Evolutionary conservation across 306 rosid species (phyloP).

Genomic region (Trifolium pratense): DNA sequence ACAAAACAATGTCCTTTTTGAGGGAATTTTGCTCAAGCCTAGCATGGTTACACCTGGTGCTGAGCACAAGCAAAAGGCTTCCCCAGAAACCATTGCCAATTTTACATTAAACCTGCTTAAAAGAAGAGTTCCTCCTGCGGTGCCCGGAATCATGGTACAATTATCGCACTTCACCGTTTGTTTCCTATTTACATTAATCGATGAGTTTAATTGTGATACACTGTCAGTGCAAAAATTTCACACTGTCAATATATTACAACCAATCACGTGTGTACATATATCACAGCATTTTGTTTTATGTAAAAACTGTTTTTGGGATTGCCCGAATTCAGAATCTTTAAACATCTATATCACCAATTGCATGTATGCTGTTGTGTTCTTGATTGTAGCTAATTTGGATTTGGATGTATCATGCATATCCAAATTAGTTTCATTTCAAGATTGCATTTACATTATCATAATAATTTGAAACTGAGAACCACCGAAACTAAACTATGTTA

Average conservation of each 20-base stretch:
- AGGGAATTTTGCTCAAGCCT: constrained; percentile 98
- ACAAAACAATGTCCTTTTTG: constrained; percentile 84
- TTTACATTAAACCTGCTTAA: constrained; percentile 78
- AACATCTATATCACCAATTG: neutral
- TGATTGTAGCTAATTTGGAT: too few species aligned
- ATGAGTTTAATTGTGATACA: neutral
- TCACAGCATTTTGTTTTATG: neutral
- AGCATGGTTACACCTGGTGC: constrained; percentile 99
- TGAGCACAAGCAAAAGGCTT: constrained; percentile 88
- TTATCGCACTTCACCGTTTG: constrained; percentile 21
- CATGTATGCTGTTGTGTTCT: neutral
- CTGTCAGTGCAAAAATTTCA: neutral
- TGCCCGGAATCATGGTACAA: constrained; percentile 97
- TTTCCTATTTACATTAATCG: constrained; percentile 14
- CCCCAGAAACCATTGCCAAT: constrained; percentile 87
- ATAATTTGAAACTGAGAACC: constrained; percentile 17
- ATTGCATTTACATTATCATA: neutral
- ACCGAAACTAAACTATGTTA: constrained; percentile 34
- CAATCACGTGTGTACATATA: neutral
- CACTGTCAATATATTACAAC: neutral
- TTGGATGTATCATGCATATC: too few species aligned
- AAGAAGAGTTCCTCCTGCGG: constrained; percentile 97
- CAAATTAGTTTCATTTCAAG: too few species aligned
- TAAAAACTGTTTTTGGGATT: too few species aligned
- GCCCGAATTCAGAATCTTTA: too few species aligned